Conservation (phyloP, 345 rosid genomes). For the Populus deltoides region DNA sequence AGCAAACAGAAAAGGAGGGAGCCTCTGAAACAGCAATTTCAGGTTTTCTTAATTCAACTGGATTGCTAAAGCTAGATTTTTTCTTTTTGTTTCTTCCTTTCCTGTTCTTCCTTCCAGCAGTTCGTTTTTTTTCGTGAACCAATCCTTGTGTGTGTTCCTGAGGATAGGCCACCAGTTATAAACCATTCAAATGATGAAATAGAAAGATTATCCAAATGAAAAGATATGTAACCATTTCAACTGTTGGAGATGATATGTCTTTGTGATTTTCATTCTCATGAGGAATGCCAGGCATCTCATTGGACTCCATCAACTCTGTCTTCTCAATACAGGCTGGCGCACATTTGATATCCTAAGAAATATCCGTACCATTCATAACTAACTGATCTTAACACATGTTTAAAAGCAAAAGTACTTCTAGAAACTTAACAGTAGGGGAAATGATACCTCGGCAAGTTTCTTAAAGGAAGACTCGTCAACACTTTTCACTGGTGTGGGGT, state of each 20-base stretch:
- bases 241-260: conserved; percentile 28
- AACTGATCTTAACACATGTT: conserved; percentile 3
- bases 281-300: conserved; percentile 30
- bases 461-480: conserved; percentile 25
- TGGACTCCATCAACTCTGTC: conserved; percentile 37
- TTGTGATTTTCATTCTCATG: conserved; percentile 32
- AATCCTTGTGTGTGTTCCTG: conserved; percentile 60
- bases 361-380: conserved; percentile 10
- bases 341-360: conserved; percentile 38
- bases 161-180: conserved; percentile 50
- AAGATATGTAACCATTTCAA: conserved; percentile 42
- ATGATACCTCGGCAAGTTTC: conserved; percentile 51
- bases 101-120: conserved; percentile 54
- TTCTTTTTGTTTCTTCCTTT: conserved; percentile 60
- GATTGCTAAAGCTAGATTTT: conserved; percentile 31
- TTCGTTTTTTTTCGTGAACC: conserved; percentile 48
- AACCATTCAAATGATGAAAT: conserved; percentile 29
- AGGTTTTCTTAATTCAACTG: conserved; percentile 34
- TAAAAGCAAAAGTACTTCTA: neutral
- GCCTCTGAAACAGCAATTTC: conserved; percentile 34
- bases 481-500: conserved; percentile 26
- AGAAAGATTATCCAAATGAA: conserved; percentile 21
- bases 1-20: conserved; percentile 21
- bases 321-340: conserved; percentile 20
- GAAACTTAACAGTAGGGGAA: conserved; percentile 10